Percentiles rank a stretch among this genome's conserved stretches.
phyloP scores from a whole-genome alignment of 2,329 filamentous ascomycete genomes.

The Ustulina deusta region DNA sequence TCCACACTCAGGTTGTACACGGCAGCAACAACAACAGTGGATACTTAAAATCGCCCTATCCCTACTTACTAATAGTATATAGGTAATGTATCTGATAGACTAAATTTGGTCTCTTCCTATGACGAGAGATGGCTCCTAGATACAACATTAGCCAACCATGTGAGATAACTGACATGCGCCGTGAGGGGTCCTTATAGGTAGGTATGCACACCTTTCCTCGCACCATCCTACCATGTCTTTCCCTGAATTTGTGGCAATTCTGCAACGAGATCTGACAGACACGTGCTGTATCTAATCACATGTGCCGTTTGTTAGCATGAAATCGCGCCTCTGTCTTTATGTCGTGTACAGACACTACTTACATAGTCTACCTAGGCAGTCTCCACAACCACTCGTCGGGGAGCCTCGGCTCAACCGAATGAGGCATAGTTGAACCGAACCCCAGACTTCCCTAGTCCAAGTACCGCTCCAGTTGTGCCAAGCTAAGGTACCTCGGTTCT shows the following conservation, averaged over 20 bases:
- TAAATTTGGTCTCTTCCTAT: too few relatives aligned
- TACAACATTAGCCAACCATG: too few relatives aligned
- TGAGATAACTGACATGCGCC: not conserved
- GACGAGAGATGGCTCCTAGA: too few relatives aligned
- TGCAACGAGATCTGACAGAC: not conserved
- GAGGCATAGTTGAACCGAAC: constrained; percentile 1
- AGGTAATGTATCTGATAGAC: too few relatives aligned
- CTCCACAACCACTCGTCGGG: not conserved
- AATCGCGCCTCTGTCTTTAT: not conserved
- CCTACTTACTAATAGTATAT: too few relatives aligned
- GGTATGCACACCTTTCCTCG: not conserved
- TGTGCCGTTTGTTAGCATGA: too few relatives aligned
- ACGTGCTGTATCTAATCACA: not conserved
- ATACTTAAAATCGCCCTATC: too few relatives aligned
- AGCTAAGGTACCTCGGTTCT: constrained; percentile 45
- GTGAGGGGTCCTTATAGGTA: not conserved
- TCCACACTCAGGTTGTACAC: too few relatives aligned
- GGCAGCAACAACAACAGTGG: too few relatives aligned
- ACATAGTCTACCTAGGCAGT: too few relatives aligned
- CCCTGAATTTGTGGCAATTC: not conserved
- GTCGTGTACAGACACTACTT: too few relatives aligned
- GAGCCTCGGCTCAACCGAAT: constrained; percentile 31
- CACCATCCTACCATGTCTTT: not conserved
- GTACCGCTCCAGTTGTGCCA: constrained; percentile 26
- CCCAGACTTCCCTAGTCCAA: constrained; percentile 21